Evolutionary conservation across 345 rosid genomes (phyloP), one percentile per base, ranked within the genome.

Genomic region (Ceriops zippeliana): DNA sequence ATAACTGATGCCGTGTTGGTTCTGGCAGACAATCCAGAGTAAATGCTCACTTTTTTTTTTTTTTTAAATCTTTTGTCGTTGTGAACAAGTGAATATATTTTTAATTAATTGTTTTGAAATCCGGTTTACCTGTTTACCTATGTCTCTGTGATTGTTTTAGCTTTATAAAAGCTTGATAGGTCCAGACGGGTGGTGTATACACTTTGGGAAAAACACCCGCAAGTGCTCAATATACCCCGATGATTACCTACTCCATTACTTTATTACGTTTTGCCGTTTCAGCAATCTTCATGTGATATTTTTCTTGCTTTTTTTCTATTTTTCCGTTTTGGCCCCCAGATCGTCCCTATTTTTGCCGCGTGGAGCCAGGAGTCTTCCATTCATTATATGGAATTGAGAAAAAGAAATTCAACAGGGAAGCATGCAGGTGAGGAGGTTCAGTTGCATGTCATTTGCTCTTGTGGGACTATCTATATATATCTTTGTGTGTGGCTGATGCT

Each of bases 341-440:
- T 37, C 93, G 97, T 56, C 93, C 97, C 7, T 90, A 84, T 49
- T 93, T 93, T 69, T 93, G 97, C 51, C 92, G 96, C 7, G 97
- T 86, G 35, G 87, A 84, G 78, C 82, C 88, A 1, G 86, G 76
- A 16, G 76, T 86, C 42, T 93, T 93, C 74, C 22, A 76, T 65
- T 66, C 86, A 6, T 69, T 87, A 16, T 89, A 82, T 30, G 93
- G 89, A 11, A 82, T 86, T 31, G 79, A 68, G 65, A 73, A 81
- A 81, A 90, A 86, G 69, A 85, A 79, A 73, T 90, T 89, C 80
- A 84, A 90, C 76, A 82, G 83, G 68, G 96, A 82, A 75, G 93
- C 96, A 22, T 84, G 89, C 87, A 75, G 85, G 90, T 87, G 28
- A 22, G 9, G 10, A 16, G 24, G 58, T 42, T 42, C 49, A 42